These are phyloP conservation scores for Cairneyella variabilis DNA, from an alignment of 495 filamentous ascomycete species.

Conservation along the genomic window DNA sequence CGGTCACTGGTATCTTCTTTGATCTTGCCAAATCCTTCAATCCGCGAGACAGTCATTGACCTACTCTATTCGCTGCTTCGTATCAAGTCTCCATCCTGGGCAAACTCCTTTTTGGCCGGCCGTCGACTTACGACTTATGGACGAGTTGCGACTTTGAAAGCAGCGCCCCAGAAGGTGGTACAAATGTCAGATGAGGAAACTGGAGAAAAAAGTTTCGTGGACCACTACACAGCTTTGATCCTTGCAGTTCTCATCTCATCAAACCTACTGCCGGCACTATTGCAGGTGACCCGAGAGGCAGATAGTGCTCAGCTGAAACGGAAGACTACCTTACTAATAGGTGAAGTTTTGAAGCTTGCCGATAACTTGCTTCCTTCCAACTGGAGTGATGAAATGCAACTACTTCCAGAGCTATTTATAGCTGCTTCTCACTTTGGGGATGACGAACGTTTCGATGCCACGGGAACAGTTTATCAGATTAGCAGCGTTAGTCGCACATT, in stretches of 20 bases:
- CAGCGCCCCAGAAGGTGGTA: slow-evolving; percentile 41
- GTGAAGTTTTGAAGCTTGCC: slow-evolving; percentile 84
- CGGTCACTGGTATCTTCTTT: slow-evolving; percentile 77
- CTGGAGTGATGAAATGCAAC: slow-evolving; percentile 76
- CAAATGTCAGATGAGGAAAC: slow-evolving; percentile 55
- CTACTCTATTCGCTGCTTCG: slow-evolving; percentile 85
- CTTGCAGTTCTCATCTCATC: slow-evolving; percentile 82
- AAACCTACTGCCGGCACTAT: slow-evolving; percentile 73
- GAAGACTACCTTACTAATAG: slow-evolving; percentile 85
- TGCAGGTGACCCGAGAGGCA: slow-evolving; percentile 66
- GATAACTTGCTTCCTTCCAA: slow-evolving; percentile 75
- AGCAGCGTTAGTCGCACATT: slow-evolving; percentile 95
- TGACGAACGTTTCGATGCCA: slow-evolving; percentile 73
- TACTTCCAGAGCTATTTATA: slow-evolving; percentile 76
- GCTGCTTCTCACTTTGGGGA: slow-evolving; percentile 66
- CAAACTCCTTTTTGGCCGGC: slow-evolving; percentile 89
- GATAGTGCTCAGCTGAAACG: slow-evolving; percentile 72
- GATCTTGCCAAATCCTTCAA: slow-evolving; percentile 63
- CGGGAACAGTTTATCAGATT: slow-evolving; percentile 90
- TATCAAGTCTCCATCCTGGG: slow-evolving; percentile 96
- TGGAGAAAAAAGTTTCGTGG: slow-evolving; percentile 75
- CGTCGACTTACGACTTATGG: slow-evolving; percentile 91
- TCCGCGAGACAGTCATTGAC: slow-evolving; percentile 72
- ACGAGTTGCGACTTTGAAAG: slow-evolving; percentile 81
- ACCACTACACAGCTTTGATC: slow-evolving; percentile 90